These are phyloP conservation scores for Avicennia marina DNA, from an alignment of 257 asterid species.

Conservation along the genomic window DNA sequence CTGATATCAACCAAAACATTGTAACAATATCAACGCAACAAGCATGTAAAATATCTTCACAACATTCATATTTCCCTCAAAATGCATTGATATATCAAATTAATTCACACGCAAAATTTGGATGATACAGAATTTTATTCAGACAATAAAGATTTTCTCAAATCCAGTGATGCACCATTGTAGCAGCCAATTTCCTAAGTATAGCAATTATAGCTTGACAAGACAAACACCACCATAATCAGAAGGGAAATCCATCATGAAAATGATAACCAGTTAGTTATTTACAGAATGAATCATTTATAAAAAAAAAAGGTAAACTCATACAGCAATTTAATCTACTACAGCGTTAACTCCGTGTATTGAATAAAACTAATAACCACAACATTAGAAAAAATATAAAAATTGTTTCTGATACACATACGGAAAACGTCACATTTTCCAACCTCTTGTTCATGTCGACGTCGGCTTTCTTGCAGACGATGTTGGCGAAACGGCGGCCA, in stretches of 20 bases:
- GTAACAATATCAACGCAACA: neutral
- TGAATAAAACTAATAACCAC: neutral
- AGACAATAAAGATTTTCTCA: neutral
- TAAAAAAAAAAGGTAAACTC: neutral
- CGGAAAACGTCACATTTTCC: neutral
- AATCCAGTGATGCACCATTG: neutral
- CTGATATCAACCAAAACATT: neutral
- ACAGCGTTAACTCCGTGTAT: neutral
- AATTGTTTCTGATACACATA: neutral
- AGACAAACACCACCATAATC: neutral
- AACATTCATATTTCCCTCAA: neutral
- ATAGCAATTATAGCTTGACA: neutral
- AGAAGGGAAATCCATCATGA: neutral
- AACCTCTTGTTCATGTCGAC: conserved; percentile 92
- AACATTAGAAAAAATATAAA: neutral
- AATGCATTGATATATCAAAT: neutral
- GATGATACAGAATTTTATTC: neutral
- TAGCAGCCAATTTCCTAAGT: neutral
- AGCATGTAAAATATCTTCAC: neutral
- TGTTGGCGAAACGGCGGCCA: conserved; percentile 89
- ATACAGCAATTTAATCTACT: neutral
- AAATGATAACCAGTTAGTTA: too few relatives aligned
- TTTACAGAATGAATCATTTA: too few relatives aligned
- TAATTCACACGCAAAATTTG: neutral
- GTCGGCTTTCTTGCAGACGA: conserved; percentile 84